phyloP scores from a whole-genome alignment of 768 basidiomycete species.

The Hericium coralloides region DNA sequence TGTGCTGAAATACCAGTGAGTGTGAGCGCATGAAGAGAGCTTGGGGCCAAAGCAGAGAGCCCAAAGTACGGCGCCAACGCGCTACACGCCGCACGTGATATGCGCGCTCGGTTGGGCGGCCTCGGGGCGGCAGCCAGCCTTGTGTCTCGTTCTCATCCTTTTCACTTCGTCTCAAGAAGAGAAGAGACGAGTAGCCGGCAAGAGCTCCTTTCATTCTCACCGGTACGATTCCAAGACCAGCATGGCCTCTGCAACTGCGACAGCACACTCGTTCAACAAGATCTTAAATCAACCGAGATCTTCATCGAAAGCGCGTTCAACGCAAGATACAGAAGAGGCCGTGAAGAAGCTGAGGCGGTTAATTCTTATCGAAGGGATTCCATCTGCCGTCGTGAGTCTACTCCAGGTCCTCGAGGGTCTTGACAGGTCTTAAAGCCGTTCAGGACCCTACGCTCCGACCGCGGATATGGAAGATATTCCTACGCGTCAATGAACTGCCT shows the following conservation, averaged over 20 bases:
- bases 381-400: conserved; percentile 57
- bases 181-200: neutral
- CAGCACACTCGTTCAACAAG: conserved; percentile 74
- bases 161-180: too few relatives aligned
- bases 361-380: conserved; percentile 88
- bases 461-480: conserved; percentile 89
- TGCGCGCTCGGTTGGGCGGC: neutral
- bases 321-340: conserved; percentile 67
- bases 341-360: conserved; percentile 79
- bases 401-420: neutral
- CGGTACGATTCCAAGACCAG: conserved; percentile 2
- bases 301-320: conserved; percentile 53
- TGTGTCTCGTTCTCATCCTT: neutral
- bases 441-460: conserved; percentile 83
- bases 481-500: conserved; percentile 74
- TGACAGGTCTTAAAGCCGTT: neutral
- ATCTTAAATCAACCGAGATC: conserved; percentile 63
- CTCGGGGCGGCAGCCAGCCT: too few relatives aligned
- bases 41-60: neutral
- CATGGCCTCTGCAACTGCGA: conserved; percentile 15
- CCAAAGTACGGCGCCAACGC: neutral
- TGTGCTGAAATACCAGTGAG: too few relatives aligned
- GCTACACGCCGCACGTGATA: neutral
- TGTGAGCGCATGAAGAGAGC: neutral
- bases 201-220: conserved; percentile 12